Percentiles rank a stretch among this genome's conserved stretches.
Conservation (phyloP, 1,284 basidiomycete species). For the Malassezia furfur region DNA sequence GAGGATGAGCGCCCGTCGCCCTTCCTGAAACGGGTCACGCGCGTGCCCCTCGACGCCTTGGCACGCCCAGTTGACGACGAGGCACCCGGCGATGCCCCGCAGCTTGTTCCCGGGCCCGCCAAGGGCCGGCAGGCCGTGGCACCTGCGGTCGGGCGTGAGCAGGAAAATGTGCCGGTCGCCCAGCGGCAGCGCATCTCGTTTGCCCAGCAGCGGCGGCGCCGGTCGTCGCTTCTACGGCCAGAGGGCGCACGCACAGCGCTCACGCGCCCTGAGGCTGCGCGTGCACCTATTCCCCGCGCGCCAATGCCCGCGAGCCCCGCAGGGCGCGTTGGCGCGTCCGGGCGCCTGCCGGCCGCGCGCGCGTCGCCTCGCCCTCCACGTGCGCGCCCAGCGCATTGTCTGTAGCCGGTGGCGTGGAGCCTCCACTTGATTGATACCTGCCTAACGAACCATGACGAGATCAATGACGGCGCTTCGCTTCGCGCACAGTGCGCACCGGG, state of each 20-base stretch:
- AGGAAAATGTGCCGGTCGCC: conserved; percentile 5
- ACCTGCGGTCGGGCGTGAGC: not conserved
- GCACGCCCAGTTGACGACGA: not conserved
- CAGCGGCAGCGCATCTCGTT: not conserved
- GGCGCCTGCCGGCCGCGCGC: not conserved
- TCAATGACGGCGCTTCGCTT: too few relatives aligned
- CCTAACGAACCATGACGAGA: too few relatives aligned
- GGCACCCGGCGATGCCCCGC: not conserved
- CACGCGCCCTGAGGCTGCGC: not conserved
- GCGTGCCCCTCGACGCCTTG: conserved; percentile 11
- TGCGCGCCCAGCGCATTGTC: not conserved
- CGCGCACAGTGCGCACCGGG: too few relatives aligned
- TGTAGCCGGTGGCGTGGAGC: not conserved
- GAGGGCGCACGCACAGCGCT: not conserved
- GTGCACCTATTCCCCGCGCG: not conserved
- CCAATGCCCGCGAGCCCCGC: not conserved
- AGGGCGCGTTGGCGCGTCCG: not conserved
- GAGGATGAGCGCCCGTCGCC: conserved; percentile 19
- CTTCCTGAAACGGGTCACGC: conserved; percentile 21
- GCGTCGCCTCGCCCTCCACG: not conserved
- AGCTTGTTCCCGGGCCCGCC: conserved; percentile 10
- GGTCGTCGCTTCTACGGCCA: conserved; percentile 13
- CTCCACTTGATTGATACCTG: not conserved
- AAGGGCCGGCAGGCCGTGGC: not conserved
- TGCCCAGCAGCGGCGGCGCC: conserved; percentile 6